Evolutionary conservation across 2,329 filamentous ascomycete species (phyloP).

Genomic region (Coniochaeta prunicola): DNA sequence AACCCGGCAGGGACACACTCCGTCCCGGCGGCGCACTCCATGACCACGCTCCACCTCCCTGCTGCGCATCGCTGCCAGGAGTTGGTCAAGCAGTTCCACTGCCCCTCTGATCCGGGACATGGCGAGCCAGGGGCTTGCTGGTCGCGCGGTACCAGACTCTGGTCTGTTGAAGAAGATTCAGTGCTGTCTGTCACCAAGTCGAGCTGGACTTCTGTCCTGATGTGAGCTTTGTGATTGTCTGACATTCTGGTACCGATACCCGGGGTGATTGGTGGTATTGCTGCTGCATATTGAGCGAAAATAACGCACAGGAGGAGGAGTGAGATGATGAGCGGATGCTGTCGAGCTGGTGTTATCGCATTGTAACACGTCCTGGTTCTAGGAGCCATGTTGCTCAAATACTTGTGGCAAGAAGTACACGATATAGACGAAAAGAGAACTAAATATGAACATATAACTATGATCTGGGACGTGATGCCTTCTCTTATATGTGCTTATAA

Average conservation of each 20-base stretch:
- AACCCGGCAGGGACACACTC: conserved; percentile 35
- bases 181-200: background rate
- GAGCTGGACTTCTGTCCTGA: background rate
- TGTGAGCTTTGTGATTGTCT: background rate
- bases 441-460: background rate
- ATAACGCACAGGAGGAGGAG: background rate
- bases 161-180: background rate
- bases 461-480: background rate
- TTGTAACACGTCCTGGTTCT: background rate
- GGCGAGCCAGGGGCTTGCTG: conserved; percentile 20
- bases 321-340: background rate
- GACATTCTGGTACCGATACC: background rate
- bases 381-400: background rate
- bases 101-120: conserved; percentile 38
- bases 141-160: background rate
- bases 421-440: background rate
- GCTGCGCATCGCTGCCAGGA: conserved; percentile 43
- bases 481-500: background rate
- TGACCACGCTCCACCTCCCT: conserved; percentile 37
- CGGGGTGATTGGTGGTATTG: background rate
- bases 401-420: too few relatives aligned
- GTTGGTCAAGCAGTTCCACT: conserved; percentile 45
- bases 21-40: conserved; percentile 36
- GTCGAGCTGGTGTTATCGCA: background rate
- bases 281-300: background rate